These are phyloP conservation scores for Yamadazyma tumulicola DNA, from an alignment of 805 yeast species.

Conservation along the genomic window DNA sequence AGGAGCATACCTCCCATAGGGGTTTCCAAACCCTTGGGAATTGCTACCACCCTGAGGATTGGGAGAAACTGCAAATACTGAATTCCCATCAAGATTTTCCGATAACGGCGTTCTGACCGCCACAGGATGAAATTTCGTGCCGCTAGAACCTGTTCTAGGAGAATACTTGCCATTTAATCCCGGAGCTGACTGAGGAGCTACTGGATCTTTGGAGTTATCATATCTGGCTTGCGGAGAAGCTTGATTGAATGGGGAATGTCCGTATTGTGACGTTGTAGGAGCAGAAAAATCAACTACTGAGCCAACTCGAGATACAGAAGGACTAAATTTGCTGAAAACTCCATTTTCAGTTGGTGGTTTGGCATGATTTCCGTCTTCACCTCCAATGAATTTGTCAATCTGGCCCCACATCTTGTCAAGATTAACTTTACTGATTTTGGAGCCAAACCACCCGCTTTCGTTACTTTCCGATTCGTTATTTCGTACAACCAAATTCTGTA, in stretches of 20 bases:
- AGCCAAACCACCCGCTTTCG: slow-evolving; percentile 72
- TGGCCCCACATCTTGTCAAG: slow-evolving; percentile 88
- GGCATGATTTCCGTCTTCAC: slow-evolving; percentile 43
- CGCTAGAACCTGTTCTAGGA: slow-evolving; percentile 2
- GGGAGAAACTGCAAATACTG: slow-evolving; percentile 9
- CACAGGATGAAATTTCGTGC: neutral
- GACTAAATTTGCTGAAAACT: slow-evolving; percentile 69
- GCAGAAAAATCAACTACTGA: slow-evolving; percentile 36
- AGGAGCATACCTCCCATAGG: slow-evolving; percentile 16
- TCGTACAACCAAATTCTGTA: slow-evolving; percentile 41
- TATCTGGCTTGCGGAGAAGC: slow-evolving; percentile 6
- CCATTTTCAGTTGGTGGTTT: slow-evolving; percentile 44
- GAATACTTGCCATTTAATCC: slow-evolving; percentile 4
- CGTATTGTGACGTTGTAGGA: neutral
- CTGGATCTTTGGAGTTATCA: neutral
- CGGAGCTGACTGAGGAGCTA: neutral
- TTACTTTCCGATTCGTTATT: slow-evolving; percentile 39
- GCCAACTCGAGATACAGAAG: slow-evolving; percentile 57
- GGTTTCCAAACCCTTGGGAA: too few relatives aligned
- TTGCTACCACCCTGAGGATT: neutral
- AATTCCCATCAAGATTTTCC: slow-evolving; percentile 7
- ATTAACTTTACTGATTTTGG: slow-evolving; percentile 51
- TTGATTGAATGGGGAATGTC: neutral
- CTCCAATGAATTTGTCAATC: slow-evolving; percentile 86
- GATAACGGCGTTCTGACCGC: slow-evolving; percentile 10